Evolutionary conservation across 2,329 filamentous ascomycete genomes (phyloP), one percentile per base, ranked within the genome.

Genomic region (Neofusicoccum kwambonambiense): DNA sequence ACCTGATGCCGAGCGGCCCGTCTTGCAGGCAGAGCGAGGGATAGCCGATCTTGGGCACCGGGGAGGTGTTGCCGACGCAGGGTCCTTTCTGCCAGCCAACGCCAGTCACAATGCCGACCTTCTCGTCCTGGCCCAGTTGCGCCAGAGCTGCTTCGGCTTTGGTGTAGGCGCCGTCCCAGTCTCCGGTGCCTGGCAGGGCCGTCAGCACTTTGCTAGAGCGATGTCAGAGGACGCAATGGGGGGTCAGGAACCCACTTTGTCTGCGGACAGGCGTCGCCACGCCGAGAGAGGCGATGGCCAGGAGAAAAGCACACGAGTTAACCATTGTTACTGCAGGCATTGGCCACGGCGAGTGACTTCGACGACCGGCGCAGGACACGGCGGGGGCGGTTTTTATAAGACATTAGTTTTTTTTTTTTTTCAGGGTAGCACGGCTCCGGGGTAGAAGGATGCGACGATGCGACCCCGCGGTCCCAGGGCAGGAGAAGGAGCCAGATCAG

Each of bases 1-100:
- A 78, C 31, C 77, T 74, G 39, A 79, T 69, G 13, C 77, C 78
- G 9, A 78, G 69, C 6, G 78, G 78, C 0, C 77, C 76, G 66
- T 80, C 76, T 67, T 78, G 76, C 31, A 79, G 68, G 69, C 77
- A 79, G 9, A 79, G 71, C 3, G 73, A 73, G 3, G 75, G 75
- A 52, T 73, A 77, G 50, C 72, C 72, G 62, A 78, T 77, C 6
- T 74, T 76, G 47, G 69, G 66, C 37, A 70, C 72, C 15, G 74
- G 69, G 45, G 71, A 71, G 15, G 76, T 78, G 62, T 77, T 76
- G 44, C 76, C 76, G 8, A 77, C 74, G 51, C 76, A 77, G 17
- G 72, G 71, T 15, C 74, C 74, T 11, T 68, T 69, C 56, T 70
- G 65, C 74, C 75, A 77, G 11, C 76, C 75, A 13, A 68, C 68